Evolutionary conservation across 352 stramenopile genomes (phyloP).

Genomic region (Phytophthora colocasiae): DNA sequence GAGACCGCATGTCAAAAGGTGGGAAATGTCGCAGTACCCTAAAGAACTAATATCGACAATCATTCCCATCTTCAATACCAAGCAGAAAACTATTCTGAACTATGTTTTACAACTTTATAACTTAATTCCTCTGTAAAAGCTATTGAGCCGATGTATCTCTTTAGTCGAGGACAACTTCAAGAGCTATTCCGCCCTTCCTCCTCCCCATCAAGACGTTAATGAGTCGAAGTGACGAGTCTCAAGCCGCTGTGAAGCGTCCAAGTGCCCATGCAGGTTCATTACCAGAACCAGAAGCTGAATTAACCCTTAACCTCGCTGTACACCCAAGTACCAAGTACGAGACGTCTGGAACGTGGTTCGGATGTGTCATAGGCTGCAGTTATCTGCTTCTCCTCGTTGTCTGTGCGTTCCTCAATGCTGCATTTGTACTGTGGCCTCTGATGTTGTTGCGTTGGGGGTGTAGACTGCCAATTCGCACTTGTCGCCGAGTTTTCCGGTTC

Average conservation of each 20-base stretch:
- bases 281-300: slow-evolving; percentile 34
- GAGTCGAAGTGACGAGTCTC: slow-evolving; percentile 11
- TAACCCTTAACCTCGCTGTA: slow-evolving; percentile 36
- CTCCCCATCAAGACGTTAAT: slow-evolving; percentile 12
- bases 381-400: slow-evolving; percentile 62
- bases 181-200: slow-evolving; percentile 13
- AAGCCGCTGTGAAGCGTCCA: not conserved
- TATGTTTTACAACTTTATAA: not conserved
- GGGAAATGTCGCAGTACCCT: slow-evolving; percentile 9
- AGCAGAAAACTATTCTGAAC: not conserved
- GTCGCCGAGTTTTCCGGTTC: slow-evolving; percentile 40
- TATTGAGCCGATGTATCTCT: not conserved
- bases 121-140: not conserved
- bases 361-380: slow-evolving; percentile 49
- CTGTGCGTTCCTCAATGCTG: slow-evolving; percentile 63
- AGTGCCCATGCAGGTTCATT: not conserved
- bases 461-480: slow-evolving; percentile 31
- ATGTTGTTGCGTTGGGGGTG: slow-evolving; percentile 47
- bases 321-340: slow-evolving; percentile 65
- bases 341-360: slow-evolving; percentile 39
- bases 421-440: slow-evolving; percentile 68
- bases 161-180: slow-evolving; percentile 1
- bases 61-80: not conserved
- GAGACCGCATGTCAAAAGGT: slow-evolving; percentile 9
- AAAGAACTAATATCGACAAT: slow-evolving; percentile 4